These are phyloP conservation scores for Pythium aquatile DNA, from an alignment of 352 stramenopile species.

Conservation along the genomic window DNA sequence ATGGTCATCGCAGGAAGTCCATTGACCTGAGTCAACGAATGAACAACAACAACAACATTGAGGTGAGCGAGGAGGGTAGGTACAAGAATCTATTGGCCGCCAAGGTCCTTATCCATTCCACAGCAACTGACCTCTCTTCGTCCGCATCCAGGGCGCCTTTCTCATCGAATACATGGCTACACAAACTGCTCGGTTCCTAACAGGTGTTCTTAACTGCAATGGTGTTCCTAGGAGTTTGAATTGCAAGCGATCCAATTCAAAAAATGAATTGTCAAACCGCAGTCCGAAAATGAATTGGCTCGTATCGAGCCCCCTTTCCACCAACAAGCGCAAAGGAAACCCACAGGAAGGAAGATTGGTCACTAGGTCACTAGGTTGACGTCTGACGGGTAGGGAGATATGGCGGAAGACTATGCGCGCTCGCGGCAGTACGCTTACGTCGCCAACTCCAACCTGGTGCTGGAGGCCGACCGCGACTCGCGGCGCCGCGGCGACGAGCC, in stretches of 20 bases:
- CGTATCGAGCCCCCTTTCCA: slow-evolving; percentile 8
- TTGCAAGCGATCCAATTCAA: slow-evolving; percentile 12
- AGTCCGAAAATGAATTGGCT: slow-evolving; percentile 2
- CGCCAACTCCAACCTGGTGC: slow-evolving; percentile 94
- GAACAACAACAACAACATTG: too few species aligned
- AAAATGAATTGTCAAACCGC: slow-evolving; percentile 11
- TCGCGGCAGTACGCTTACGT: slow-evolving; percentile 91
- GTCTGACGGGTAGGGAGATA: slow-evolving; percentile 19
- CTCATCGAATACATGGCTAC: too few species aligned
- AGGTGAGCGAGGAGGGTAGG: too few species aligned
- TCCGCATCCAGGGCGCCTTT: too few species aligned
- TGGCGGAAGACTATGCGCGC: slow-evolving; percentile 89
- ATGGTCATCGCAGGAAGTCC: too few species aligned
- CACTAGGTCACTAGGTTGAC: not conserved
- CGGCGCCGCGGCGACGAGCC: slow-evolving; percentile 77
- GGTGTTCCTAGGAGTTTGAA: too few species aligned
- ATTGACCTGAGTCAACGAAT: too few species aligned
- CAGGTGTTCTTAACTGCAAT: not conserved
- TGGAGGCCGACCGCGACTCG: slow-evolving; percentile 89
- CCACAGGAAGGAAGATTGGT: slow-evolving; percentile 19
- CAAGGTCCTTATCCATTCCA: too few species aligned
- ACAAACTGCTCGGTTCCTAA: too few species aligned
- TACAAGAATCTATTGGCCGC: not conserved
- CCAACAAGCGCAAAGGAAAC: slow-evolving; percentile 1
- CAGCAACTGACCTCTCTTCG: too few species aligned